Conservation (phyloP, 2,329 filamentous ascomycete species). For the Aspergillus sojae region DNA sequence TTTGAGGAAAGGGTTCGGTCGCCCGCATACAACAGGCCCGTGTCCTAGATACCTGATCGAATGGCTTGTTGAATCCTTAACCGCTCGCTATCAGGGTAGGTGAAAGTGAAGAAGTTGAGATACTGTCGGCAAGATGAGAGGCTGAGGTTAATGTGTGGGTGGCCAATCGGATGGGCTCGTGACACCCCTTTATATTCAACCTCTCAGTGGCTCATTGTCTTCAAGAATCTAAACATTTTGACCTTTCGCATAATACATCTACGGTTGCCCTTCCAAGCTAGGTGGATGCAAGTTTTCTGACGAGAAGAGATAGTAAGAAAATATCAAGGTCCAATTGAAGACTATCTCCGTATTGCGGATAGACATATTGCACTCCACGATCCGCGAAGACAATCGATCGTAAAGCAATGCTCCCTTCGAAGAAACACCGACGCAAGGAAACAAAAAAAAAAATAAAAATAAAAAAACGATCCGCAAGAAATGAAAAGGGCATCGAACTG, state of each 20-base stretch:
- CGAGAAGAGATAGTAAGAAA: neutral
- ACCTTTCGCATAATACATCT: neutral
- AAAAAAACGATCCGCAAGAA: neutral
- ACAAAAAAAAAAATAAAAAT: neutral
- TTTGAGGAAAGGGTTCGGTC: neutral
- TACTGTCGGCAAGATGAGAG: neutral
- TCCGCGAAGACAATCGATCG: neutral
- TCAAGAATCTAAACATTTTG: neutral
- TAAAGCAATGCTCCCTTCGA: neutral
- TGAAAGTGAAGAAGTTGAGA: neutral
- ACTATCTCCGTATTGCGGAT: neutral
- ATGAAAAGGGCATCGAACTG: conserved; percentile 1
- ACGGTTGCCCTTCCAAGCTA: neutral
- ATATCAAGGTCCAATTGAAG: neutral
- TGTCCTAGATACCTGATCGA: neutral
- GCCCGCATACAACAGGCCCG: neutral
- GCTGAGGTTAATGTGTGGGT: neutral
- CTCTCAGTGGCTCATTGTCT: neutral
- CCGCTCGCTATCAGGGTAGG: neutral
- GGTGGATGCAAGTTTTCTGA: neutral
- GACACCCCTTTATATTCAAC: neutral
- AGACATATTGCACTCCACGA: neutral
- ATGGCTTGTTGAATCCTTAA: neutral
- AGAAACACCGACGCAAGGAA: neutral
- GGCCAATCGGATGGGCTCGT: neutral